Conservation (phyloP, 2,329 filamentous ascomycete genomes). For the Elsinoe ampelina region DNA sequence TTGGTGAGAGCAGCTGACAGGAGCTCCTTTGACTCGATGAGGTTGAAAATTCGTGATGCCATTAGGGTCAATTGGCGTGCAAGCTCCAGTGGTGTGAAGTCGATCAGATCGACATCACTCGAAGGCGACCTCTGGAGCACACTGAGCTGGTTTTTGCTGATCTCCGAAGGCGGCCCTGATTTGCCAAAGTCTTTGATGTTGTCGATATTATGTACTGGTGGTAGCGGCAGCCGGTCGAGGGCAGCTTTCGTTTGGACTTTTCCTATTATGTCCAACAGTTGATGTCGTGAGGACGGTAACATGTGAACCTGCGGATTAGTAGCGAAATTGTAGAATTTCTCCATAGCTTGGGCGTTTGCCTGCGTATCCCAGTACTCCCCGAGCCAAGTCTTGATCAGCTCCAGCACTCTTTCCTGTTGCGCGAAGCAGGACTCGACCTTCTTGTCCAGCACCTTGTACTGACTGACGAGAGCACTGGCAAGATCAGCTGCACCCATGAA, state of each 20-base stretch:
- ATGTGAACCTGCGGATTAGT: constrained; percentile 29
- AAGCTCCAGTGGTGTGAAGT: constrained; percentile 85
- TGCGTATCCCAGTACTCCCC: constrained; percentile 90
- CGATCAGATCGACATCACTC: constrained; percentile 60
- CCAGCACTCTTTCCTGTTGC: constrained; percentile 85
- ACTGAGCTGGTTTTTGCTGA: constrained; percentile 69
- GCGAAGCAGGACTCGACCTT: constrained; percentile 65
- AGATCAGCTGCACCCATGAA: constrained; percentile 77
- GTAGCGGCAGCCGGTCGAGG: not conserved
- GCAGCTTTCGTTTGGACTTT: not conserved
- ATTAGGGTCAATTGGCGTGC: constrained; percentile 88
- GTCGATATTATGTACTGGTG: not conserved
- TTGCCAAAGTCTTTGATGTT: not conserved
- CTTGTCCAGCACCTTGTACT: constrained; percentile 85
- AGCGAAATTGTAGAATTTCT: constrained; percentile 71
- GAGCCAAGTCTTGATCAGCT: constrained; percentile 94
- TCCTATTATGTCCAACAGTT: constrained; percentile 48
- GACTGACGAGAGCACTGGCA: constrained; percentile 72
- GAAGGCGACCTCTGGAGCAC: constrained; percentile 58
- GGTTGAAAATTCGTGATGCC: constrained; percentile 83
- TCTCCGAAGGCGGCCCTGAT: not conserved
- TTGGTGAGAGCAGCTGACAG: constrained; percentile 92
- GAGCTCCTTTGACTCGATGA: constrained; percentile 85
- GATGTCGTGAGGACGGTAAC: constrained; percentile 54
- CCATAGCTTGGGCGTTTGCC: constrained; percentile 66